These are phyloP conservation scores for Tylopilus sp. DNA, from an alignment of 768 basidiomycete genomes.

Conservation along the genomic window DNA sequence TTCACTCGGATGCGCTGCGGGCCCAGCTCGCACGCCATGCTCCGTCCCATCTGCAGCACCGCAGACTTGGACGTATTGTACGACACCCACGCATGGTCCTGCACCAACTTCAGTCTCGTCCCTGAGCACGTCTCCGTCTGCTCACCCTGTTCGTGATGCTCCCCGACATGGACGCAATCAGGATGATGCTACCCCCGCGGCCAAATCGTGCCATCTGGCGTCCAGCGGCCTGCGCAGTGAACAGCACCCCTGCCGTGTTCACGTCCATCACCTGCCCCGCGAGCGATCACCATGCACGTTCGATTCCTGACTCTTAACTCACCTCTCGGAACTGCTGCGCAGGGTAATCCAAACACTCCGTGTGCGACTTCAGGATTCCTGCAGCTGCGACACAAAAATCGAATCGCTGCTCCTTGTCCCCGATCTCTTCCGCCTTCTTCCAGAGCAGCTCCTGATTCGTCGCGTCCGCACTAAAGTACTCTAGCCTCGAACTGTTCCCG, in stretches of 20 bases:
- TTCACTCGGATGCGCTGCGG: slow-evolving; percentile 66
- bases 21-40: slow-evolving; percentile 80
- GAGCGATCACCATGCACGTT: neutral
- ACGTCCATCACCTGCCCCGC: slow-evolving; percentile 54
- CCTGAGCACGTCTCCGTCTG: neutral
- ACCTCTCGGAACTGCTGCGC: slow-evolving; percentile 64
- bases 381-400: slow-evolving; percentile 79
- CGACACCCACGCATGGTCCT: slow-evolving; percentile 75
- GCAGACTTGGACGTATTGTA: slow-evolving; percentile 79
- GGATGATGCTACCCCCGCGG: slow-evolving; percentile 50
- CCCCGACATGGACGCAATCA: slow-evolving; percentile 62
- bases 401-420: slow-evolving; percentile 63
- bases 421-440: slow-evolving; percentile 56
- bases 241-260: slow-evolving; percentile 61
- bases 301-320: slow-evolving; percentile 2
- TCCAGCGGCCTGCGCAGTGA: slow-evolving; percentile 59
- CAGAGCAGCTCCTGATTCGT: slow-evolving; percentile 60
- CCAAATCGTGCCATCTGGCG: slow-evolving; percentile 52
- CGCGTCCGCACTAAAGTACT: slow-evolving; percentile 67
- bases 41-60: slow-evolving; percentile 76
- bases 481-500: slow-evolving; percentile 41
- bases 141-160: slow-evolving; percentile 69
- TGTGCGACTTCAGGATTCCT: slow-evolving; percentile 60
- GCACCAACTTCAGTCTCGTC: neutral
- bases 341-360: slow-evolving; percentile 63